phyloP scores from a whole-genome alignment of 108 stramenopile genomes.

The Bacterosira constricta region DNA sequence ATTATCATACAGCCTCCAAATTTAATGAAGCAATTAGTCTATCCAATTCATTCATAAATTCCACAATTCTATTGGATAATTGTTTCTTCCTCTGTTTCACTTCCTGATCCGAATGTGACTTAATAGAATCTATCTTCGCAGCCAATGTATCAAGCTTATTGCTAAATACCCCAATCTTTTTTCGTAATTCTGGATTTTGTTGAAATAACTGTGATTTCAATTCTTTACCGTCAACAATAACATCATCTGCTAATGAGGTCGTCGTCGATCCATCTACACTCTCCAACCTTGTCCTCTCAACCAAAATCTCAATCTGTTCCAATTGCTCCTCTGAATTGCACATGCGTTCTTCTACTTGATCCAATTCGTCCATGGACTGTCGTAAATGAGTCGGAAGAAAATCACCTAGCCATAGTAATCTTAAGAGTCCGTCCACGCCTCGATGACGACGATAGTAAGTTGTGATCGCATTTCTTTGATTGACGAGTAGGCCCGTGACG shows the following conservation, averaged over 20 bases:
- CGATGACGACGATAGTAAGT: constrained; percentile 13
- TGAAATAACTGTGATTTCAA: constrained; percentile 29
- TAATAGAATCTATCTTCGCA: constrained; percentile 30
- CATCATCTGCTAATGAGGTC: neutral
- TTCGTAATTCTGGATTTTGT: constrained; percentile 36
- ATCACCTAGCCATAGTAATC: constrained; percentile 42
- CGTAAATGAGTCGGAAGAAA: constrained; percentile 49
- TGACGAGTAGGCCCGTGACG: neutral
- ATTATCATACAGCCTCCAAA: no score
- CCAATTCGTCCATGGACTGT: constrained; percentile 43
- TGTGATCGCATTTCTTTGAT: constrained; percentile 9
- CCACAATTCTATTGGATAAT: constrained; percentile 39
- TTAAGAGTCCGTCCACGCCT: constrained; percentile 33
- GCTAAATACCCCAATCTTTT: constrained; percentile 37
- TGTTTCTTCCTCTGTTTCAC: constrained; percentile 42
- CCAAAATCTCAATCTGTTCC: constrained; percentile 38
- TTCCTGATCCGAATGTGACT: constrained; percentile 37
- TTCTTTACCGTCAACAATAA: neutral
- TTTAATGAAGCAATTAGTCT: constrained; percentile 13
- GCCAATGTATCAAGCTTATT: constrained; percentile 31
- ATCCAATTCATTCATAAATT: constrained; percentile 43
- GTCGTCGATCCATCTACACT: constrained; percentile 32
- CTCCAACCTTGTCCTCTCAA: constrained; percentile 35
- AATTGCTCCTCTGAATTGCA: constrained; percentile 19
- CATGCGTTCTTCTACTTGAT: constrained; percentile 40